Evolutionary conservation across 768 basidiomycete genomes (phyloP).

Genomic region (Rhodocollybia butyracea): DNA sequence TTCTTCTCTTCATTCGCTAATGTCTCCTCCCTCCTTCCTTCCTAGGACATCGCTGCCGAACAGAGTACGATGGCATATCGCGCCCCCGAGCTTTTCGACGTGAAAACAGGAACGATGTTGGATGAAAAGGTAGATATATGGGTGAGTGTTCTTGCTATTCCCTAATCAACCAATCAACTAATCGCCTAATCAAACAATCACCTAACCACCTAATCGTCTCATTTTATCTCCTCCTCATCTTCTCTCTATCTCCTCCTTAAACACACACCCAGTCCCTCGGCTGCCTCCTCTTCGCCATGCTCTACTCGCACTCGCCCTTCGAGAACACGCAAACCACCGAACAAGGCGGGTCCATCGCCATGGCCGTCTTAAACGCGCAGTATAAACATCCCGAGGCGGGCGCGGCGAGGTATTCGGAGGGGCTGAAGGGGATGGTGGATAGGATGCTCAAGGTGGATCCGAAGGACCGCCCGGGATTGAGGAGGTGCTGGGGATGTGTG

Average conservation of each 20-base stretch:
- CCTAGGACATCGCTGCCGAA: slow-evolving; percentile 90
- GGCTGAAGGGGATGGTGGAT: slow-evolving; percentile 79
- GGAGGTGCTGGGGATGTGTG: slow-evolving; percentile 36
- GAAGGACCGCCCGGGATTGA: slow-evolving; percentile 82
- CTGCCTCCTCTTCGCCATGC: slow-evolving; percentile 91
- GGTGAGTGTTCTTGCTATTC: slow-evolving; percentile 40
- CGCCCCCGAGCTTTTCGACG: slow-evolving; percentile 96
- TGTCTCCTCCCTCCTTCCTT: not conserved
- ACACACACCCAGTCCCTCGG: slow-evolving; percentile 74
- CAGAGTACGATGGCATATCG: slow-evolving; percentile 99
- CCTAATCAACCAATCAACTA: not conserved
- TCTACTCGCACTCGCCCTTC: slow-evolving; percentile 95
- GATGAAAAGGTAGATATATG: slow-evolving; percentile 98
- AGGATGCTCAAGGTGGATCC: slow-evolving; percentile 83
- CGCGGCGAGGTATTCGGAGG: slow-evolving; percentile 26
- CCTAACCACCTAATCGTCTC: not conserved
- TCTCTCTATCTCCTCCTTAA: slow-evolving; percentile 6
- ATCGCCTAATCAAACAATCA: not conserved
- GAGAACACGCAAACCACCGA: slow-evolving; percentile 90
- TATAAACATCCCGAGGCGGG: slow-evolving; percentile 83
- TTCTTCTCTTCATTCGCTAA: slow-evolving; percentile 1
- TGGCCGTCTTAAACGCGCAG: slow-evolving; percentile 93
- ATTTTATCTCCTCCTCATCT: too few species aligned
- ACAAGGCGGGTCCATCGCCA: slow-evolving; percentile 94
- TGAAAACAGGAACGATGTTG: slow-evolving; percentile 81